phyloP scores from a whole-genome alignment of 2,329 filamentous ascomycete species.

The Meredithiella fracta region DNA sequence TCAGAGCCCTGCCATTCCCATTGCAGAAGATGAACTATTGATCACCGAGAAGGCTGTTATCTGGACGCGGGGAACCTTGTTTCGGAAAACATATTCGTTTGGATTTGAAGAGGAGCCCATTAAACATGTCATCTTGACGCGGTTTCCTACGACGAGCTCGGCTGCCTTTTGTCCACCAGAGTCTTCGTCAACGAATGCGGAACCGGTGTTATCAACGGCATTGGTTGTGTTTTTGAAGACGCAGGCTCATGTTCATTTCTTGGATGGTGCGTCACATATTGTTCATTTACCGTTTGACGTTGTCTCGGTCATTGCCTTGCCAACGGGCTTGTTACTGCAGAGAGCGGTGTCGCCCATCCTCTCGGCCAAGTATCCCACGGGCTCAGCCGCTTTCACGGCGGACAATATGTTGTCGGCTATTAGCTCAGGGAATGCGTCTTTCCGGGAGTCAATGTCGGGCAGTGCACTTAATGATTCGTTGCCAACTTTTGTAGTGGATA shows the following conservation, averaged over 20 bases:
- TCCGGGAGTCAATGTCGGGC: slow-evolving; percentile 1
- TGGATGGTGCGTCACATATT: slow-evolving; percentile 73
- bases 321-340: slow-evolving; percentile 72
- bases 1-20: slow-evolving; percentile 24
- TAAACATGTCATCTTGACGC: slow-evolving; percentile 70
- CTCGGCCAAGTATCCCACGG: slow-evolving; percentile 33
- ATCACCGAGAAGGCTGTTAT: slow-evolving; percentile 61
- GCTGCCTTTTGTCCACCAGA: neutral
- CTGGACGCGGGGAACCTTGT: slow-evolving; percentile 74
- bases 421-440: slow-evolving; percentile 35
- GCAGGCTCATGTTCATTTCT: slow-evolving; percentile 84
- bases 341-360: slow-evolving; percentile 23
- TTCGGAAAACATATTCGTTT: slow-evolving; percentile 75
- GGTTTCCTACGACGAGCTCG: slow-evolving; percentile 39
- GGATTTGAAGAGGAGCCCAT: slow-evolving; percentile 74
- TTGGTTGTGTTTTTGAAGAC: slow-evolving; percentile 83
- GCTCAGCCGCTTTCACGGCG: slow-evolving; percentile 53
- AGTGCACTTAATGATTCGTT: neutral
- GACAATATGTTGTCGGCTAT: slow-evolving; percentile 46
- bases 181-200: neutral
- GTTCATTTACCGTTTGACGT: slow-evolving; percentile 92
- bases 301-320: slow-evolving; percentile 67
- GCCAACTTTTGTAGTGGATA: slow-evolving; percentile 37
- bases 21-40: slow-evolving; percentile 62
- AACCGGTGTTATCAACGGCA: slow-evolving; percentile 31